These are phyloP conservation scores for Fusarium hainanense DNA, from an alignment of 2,329 filamentous ascomycete species.

Conservation along the genomic window DNA sequence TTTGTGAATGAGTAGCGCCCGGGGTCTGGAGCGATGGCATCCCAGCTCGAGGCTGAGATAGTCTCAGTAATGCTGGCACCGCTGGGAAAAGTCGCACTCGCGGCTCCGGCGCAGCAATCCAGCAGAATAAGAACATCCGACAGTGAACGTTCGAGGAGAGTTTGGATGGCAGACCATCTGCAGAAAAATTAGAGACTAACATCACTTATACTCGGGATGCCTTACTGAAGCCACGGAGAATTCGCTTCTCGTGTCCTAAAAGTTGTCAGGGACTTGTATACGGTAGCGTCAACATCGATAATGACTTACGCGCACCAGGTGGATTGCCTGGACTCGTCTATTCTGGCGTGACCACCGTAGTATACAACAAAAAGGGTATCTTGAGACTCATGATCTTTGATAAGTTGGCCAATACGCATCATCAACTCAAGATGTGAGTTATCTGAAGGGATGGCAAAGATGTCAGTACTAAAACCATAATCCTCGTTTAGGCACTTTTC, in stretches of 20 bases:
- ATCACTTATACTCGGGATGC: constrained; percentile 9
- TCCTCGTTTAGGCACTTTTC: constrained; percentile 65
- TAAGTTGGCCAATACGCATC: constrained; percentile 66
- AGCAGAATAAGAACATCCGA: constrained; percentile 69
- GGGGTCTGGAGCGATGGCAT: constrained; percentile 69
- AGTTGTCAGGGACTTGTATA: constrained; percentile 17
- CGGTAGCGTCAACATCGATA: background rate
- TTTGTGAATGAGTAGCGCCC: constrained; percentile 70
- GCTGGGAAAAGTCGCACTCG: constrained; percentile 68
- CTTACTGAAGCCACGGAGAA: constrained; percentile 67
- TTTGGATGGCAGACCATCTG: constrained; percentile 71
- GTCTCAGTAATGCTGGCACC: constrained; percentile 70
- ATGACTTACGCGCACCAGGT: constrained; percentile 68
- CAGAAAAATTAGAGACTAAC: constrained; percentile 7
- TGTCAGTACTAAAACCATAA: constrained; percentile 67
- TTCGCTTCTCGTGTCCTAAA: constrained; percentile 60
- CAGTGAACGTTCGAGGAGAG: constrained; percentile 65
- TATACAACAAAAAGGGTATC: constrained; percentile 69
- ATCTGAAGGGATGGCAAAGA: constrained; percentile 67
- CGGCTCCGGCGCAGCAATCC: constrained; percentile 70
- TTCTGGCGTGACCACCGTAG: constrained; percentile 69
- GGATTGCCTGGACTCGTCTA: constrained; percentile 69
- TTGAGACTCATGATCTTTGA: constrained; percentile 66
- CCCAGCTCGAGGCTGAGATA: constrained; percentile 71
- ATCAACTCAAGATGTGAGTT: constrained; percentile 69